Evolutionary conservation across 1,284 basidiomycete genomes (phyloP).

Genomic region (Phlebopus sp.): DNA sequence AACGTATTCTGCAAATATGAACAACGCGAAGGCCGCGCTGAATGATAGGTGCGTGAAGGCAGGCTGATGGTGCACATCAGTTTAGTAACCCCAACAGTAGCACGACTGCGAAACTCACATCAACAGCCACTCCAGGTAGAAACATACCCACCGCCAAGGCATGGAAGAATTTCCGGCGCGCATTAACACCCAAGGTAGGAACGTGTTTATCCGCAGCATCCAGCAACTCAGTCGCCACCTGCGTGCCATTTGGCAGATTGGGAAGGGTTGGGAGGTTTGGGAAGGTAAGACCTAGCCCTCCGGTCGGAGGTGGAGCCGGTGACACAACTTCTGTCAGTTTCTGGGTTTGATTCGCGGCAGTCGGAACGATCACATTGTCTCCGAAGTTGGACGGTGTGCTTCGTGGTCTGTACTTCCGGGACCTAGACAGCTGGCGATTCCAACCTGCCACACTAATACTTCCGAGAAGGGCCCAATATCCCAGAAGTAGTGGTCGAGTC

Average conservation of each 20-base stretch:
- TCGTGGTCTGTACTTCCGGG: constrained; percentile 61
- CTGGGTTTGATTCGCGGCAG: constrained; percentile 20
- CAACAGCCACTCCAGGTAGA: constrained; percentile 87
- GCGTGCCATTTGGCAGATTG: constrained; percentile 51
- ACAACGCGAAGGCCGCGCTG: constrained; percentile 88
- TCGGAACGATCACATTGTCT: constrained; percentile 34
- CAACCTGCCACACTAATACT: constrained; percentile 88
- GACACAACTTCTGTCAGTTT: constrained; percentile 22
- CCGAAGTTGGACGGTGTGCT: constrained; percentile 30
- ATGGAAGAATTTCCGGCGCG: constrained; percentile 97
- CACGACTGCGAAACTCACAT: constrained; percentile 59
- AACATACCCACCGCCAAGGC: constrained; percentile 95
- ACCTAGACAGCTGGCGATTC: constrained; percentile 83
- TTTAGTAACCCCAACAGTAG: constrained; percentile 19
- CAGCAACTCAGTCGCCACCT: constrained; percentile 77
- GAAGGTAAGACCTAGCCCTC: constrained; percentile 45
- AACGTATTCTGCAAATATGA: constrained; percentile 95
- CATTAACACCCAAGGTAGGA: constrained; percentile 89
- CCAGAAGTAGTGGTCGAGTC: constrained; percentile 79
- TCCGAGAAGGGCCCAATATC: constrained; percentile 84
- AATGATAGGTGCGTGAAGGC: constrained; percentile 95
- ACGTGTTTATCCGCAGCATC: constrained; percentile 87
- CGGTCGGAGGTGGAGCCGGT: constrained; percentile 23
- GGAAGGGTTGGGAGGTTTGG: constrained; percentile 52
- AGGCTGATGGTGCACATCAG: constrained; percentile 53